phyloP scores from a whole-genome alignment of 164 flowering plant genomes.

The Pachysandra terminalis region DNA sequence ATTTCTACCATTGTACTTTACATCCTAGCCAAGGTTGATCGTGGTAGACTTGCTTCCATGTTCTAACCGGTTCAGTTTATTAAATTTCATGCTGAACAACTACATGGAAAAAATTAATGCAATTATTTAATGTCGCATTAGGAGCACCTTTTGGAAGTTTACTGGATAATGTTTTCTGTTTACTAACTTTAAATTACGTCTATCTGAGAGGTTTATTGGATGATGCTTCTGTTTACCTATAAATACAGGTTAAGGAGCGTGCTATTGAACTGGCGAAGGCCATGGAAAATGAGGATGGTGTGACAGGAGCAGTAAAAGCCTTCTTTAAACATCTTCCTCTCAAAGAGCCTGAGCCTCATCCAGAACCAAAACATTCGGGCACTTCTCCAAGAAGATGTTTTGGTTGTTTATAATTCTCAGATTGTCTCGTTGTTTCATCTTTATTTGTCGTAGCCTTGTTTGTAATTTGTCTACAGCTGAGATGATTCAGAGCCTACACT shows the following conservation, averaged over 20 bases:
- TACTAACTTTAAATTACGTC: neutral
- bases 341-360: slow-evolving; percentile 28
- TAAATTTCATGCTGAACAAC: neutral
- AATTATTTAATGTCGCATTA: neutral
- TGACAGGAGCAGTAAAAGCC: slow-evolving; percentile 92
- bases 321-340: slow-evolving; percentile 83
- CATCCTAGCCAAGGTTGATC: neutral
- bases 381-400: slow-evolving; percentile 35
- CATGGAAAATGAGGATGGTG: slow-evolving; percentile 95
- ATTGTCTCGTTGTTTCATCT: neutral
- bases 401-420: slow-evolving; percentile 58
- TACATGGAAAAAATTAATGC: neutral
- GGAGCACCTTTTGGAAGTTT: neutral
- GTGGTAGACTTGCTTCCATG: neutral
- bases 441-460: neutral
- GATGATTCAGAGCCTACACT: too few relatives aligned
- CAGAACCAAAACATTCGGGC: slow-evolving; percentile 36
- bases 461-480: neutral
- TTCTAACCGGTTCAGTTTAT: neutral
- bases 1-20: too few relatives aligned
- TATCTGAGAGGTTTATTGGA: neutral
- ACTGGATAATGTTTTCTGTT: neutral
- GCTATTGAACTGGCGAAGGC: slow-evolving; percentile 78
- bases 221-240: neutral
- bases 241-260: slow-evolving; percentile 70